A percentile compares a stretch with the other conserved stretches of the same genome.
phyloP scores from a whole-genome alignment of 345 rosid species.

The Schrenkiella parvula region DNA sequence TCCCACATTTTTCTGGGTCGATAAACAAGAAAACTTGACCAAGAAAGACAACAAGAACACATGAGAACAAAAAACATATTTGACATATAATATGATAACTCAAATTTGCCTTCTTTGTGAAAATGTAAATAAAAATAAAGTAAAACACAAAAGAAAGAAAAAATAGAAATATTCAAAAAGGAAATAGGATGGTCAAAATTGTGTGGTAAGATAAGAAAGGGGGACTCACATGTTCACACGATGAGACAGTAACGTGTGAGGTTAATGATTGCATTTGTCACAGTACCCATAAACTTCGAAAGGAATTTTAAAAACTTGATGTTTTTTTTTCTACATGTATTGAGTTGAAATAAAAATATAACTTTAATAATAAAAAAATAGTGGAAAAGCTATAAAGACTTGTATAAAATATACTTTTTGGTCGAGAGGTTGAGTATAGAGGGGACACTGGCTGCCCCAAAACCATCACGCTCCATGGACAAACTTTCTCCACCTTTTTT shows the following conservation, averaged over 20 bases:
- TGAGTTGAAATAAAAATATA: slow-evolving; percentile 9
- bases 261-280: slow-evolving; percentile 35
- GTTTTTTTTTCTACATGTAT: background rate
- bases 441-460: slow-evolving; percentile 38
- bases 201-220: slow-evolving; percentile 31
- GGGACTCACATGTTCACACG: slow-evolving; percentile 38
- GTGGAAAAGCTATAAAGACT: slow-evolving; percentile 28
- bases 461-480: slow-evolving; percentile 39
- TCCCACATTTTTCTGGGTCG: slow-evolving; percentile 13
- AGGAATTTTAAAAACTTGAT: background rate
- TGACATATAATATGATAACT: slow-evolving; percentile 16
- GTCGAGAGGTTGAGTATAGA: slow-evolving; percentile 38
- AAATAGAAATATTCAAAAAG: slow-evolving; percentile 25
- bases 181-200: slow-evolving; percentile 35
- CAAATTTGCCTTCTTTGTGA: slow-evolving; percentile 9
- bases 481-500: slow-evolving; percentile 29
- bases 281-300: slow-evolving; percentile 28
- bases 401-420: slow-evolving; percentile 31
- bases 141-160: background rate
- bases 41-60: slow-evolving; percentile 19
- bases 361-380: slow-evolving; percentile 25
- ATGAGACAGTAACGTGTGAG: slow-evolving; percentile 35
- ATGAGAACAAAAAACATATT: slow-evolving; percentile 9
- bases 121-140: slow-evolving; percentile 13
- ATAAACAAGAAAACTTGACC: slow-evolving; percentile 29